Conservation (phyloP, 495 filamentous ascomycete genomes). For the Xylaria longipes region DNA sequence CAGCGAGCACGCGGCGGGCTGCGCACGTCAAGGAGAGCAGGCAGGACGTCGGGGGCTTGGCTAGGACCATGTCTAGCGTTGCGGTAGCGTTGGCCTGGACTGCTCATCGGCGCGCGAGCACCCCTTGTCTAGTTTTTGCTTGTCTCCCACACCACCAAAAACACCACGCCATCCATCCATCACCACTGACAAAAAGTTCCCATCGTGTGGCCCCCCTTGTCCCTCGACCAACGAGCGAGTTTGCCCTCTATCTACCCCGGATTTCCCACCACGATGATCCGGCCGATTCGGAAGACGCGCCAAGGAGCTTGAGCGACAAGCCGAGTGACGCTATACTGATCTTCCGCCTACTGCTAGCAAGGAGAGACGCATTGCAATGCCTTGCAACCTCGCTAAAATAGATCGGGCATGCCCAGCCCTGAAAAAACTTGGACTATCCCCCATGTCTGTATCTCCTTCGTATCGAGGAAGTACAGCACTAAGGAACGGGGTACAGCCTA, state of each 20-base stretch:
- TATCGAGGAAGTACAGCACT: conserved; percentile 21
- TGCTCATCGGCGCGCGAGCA: conserved; percentile 26
- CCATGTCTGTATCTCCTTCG: conserved; percentile 25
- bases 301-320: neutral
- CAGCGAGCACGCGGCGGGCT: conserved; percentile 21
- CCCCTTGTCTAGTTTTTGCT: conserved; percentile 43
- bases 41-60: conserved; percentile 21
- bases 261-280: conserved; percentile 22
- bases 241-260: conserved; percentile 10
- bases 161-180: conserved; percentile 21
- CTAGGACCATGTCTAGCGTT: conserved; percentile 27
- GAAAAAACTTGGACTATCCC: conserved; percentile 14
- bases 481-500: conserved; percentile 11
- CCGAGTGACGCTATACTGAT: conserved; percentile 23
- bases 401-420: conserved; percentile 21
- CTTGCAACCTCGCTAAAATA: conserved; percentile 32
- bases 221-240: neutral
- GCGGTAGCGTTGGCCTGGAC: conserved; percentile 29
- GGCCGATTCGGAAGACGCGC: conserved; percentile 13
- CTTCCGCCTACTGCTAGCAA: conserved; percentile 20
- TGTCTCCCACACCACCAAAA: conserved; percentile 41
- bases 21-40: conserved; percentile 5
- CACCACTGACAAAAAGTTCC: conserved; percentile 5
- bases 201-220: neutral
- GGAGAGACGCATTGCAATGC: conserved; percentile 24